Base-by-base conservation (phyloP, 2,329 filamentous ascomycete species). In the Beauveria sp. region DNA sequence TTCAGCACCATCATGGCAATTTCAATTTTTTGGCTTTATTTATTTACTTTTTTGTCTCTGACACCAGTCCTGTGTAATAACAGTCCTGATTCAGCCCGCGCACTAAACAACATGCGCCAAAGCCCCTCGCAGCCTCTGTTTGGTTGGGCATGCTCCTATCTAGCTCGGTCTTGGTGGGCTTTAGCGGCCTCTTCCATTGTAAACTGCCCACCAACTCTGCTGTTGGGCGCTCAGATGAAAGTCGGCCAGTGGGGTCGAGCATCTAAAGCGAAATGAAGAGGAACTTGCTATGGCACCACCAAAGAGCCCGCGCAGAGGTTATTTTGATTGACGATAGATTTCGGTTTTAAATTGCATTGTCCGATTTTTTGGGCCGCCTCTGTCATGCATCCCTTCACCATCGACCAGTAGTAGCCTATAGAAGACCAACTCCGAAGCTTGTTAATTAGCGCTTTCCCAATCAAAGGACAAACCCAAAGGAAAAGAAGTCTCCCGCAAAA, bases 221-320 rank as follows among this genome's bases (percentile, higher is more conserved):
- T 43, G 8, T 26, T 42, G 22, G 30, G 34, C 30, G 47, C 47
- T 38, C 30, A 34, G 30, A 34, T 38, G 34, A 38, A 38, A 38
- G 52, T n/a, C 52, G 16, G 8, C 22, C 42, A 47, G 54, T 56
- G 54, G 54, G 22, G 43, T 30, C 6, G 6, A 38, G 26, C 18
- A 16, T 43, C 54, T 43, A 40, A 56, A 47, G 54, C 45, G 55
- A 58, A 50, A 58, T 58, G 55, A 58, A 22, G 45, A 46, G 46
- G 46, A 58, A 30, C 55, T 40, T 24, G 26, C 20, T 18, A 58
- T 42, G 28, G 45, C 45, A 58, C 55, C 28, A 53, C 51, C 51
- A 3, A 46, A 14, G n/a, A 24, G 51, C 51, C 12, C 22, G 34
- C 34, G 16, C 51, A 58, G 12, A 38, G 34, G 14, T 16, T 38